Evolutionary conservation across 2,329 filamentous ascomycete genomes (phyloP).

Genomic region (Talaromyces atroroseus): DNA sequence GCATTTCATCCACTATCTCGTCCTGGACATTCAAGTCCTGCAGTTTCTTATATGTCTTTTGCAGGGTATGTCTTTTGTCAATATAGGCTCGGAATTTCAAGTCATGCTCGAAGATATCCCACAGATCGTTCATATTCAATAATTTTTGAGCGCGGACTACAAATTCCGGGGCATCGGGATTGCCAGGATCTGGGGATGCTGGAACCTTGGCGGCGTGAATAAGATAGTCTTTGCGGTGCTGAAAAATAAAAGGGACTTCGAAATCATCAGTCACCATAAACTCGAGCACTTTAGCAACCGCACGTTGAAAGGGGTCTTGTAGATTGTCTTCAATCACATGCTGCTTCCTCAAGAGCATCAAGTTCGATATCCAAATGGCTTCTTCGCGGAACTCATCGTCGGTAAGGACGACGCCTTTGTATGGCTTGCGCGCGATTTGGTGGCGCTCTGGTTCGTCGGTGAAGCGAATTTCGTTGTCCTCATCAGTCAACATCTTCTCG

Average conservation of each 20-base stretch:
- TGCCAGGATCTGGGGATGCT: conserved; percentile 57
- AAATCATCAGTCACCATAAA: conserved; percentile 93
- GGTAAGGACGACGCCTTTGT: conserved; percentile 73
- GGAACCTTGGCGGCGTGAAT: conserved; percentile 77
- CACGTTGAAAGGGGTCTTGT: conserved; percentile 75
- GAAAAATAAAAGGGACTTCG: conserved; percentile 95
- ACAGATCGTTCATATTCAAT: conserved; percentile 85
- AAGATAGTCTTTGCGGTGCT: conserved; percentile 95
- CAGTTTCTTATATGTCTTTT: conserved; percentile 71
- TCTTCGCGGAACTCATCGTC: conserved; percentile 88
- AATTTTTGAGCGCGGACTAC: conserved; percentile 78
- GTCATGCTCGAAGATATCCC: conserved; percentile 91
- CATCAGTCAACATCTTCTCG: conserved; percentile 91
- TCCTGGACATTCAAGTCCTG: conserved; percentile 63
- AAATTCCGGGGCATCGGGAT: conserved; percentile 66
- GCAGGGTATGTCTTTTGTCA: conserved; percentile 83
- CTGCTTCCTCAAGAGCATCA: conserved; percentile 83
- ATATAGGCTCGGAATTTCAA: conserved; percentile 90
- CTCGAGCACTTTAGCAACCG: conserved; percentile 85
- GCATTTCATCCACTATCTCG: conserved; percentile 71
- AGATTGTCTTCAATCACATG: conserved; percentile 58
- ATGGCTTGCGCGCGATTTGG: conserved; percentile 83
- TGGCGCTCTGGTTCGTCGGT: conserved; percentile 90
- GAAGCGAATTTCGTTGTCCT: conserved; percentile 84
- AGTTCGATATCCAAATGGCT: conserved; percentile 81